Evolutionary conservation across 2,329 filamentous ascomycete genomes (phyloP), one percentile per base, ranked within the genome.

Genomic region (Ambrosiella beaveri): DNA sequence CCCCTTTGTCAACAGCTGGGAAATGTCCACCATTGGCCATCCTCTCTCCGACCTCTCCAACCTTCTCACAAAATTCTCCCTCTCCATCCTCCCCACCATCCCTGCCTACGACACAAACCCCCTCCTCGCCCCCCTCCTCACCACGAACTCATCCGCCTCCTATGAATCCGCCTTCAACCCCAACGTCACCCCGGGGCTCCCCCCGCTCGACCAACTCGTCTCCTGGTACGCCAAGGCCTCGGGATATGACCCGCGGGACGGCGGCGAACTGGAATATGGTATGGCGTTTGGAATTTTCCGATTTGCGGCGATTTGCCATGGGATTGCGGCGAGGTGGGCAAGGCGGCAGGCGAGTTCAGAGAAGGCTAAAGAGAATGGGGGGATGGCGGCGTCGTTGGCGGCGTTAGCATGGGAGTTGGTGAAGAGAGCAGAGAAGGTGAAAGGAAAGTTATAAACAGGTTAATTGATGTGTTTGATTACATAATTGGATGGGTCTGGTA

Each of bases 1-100:
- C 7, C 6, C 8, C 13, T 41, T 66, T 65, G 27, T 12, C n/a
- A 11, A 41, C 5, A 81, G 78, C 72, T 97, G 91, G 91, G 93
- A 97, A 73, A 95, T 98, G 88, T 89, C 88, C 40, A 97, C 93
- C 0, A 84, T 96, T 57, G 93, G 93, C n/a, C 91, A 98, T 69
- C 93, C 93, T 1, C 78, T 97, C 19, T 91, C 86, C 5, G 93
- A 98, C 68, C 74, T 97, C 45, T 83, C 84, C 69, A 97, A 97
- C 70, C 75, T 97, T 15, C 62, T 73, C 56, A 72, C 66, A 57
- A 70, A 68, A 56, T 74, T 71, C 64, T 72, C 69, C 65, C 67
- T 67, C 56, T 67, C 70, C 39, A 64, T 65, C 55, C 54, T 64
- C 39, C 54, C 63, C 12, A 64, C 61, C 27, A 62, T 64, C 7